Base-by-base conservation (phyloP, 2,329 filamentous ascomycete genomes). In the Diaporthe amygdali region DNA sequence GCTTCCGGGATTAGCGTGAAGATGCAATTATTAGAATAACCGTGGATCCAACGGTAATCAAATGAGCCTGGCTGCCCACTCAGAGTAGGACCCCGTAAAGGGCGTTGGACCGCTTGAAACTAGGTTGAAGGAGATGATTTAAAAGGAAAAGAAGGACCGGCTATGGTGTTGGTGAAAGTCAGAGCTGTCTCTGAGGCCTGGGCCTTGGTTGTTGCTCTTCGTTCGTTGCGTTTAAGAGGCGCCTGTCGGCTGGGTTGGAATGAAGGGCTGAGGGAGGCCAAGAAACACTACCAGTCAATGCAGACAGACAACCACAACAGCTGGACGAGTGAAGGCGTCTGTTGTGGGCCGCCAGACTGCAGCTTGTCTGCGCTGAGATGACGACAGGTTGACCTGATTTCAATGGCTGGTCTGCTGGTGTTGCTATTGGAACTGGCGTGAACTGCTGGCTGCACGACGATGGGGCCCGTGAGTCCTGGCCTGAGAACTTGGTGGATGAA, bases 1-100 rank as follows among this genome's bases (percentile, higher is more conserved):
- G 63, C 49, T 68, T 72, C 70, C 66, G 70, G 64, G 61, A 71
- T 72, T 73, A 71, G 72, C 70, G 67, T 72, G 61, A 71, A 73
- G 72, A 72, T 72, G 72, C 72, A 73, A 73, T 72, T 72, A 73
- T 68, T 73, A 69, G 72, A 72, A 69, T 67, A 73, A 63, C 46
- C 51, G 70, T 72, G 71, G 71, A 66, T 51, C 69, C 71, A 34
- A 71, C 64, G 56, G 69, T 63, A 68, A 72, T 72, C 64, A 68
- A 71, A 71, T 77, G 77, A 73, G 71, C 72, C 70, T 70, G 74
- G 51, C 41, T 70, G 44, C 52, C 56, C 55, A 64, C 66, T 49
- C 61, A 63, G 54, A 44, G 37, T 47, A 59, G 34, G 56, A 25
- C 39, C 54, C 66, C 52, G 39, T 47, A 20, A 44, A 68, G 25